Percentiles rank a stretch among this genome's conserved stretches.
Evolutionary conservation across 148 eudicot genomes (phyloP).

Genomic region (Vaccinium corymbosum): DNA sequence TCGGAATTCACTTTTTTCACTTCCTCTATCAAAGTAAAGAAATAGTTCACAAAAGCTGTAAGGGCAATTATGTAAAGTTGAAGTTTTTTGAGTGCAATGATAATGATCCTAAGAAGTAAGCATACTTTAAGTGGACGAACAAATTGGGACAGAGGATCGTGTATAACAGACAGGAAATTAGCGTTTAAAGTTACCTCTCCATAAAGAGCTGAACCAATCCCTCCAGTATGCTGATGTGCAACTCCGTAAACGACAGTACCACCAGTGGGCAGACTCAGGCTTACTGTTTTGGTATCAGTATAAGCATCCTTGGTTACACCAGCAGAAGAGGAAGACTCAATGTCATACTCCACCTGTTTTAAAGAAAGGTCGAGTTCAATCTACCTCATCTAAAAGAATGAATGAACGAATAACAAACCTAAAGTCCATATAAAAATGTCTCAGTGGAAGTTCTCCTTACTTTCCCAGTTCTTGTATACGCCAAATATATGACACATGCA

Average conservation of each 20-base stretch:
- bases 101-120: neutral
- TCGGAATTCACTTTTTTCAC: neutral
- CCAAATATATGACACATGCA: neutral
- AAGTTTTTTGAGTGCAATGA: neutral
- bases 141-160: neutral
- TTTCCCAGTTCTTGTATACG: neutral
- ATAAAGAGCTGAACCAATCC: constrained; percentile 65
- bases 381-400: neutral
- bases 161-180: neutral
- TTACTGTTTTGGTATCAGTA: constrained; percentile 39
- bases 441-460: neutral
- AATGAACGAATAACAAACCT: neutral
- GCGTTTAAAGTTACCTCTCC: constrained; percentile 46
- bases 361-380: neutral
- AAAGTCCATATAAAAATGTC: neutral
- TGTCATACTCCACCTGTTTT: constrained; percentile 65
- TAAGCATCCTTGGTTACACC: constrained; percentile 31
- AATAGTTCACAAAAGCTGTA: neutral
- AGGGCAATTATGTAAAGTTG: neutral
- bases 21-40: neutral
- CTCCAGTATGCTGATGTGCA: constrained; percentile 84
- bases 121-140: neutral
- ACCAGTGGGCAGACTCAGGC: constrained; percentile 51
- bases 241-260: constrained; percentile 71
- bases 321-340: constrained; percentile 42